These are phyloP conservation scores for Pythium utonaiense DNA, from an alignment of 352 stramenopile species.

Conservation along the genomic window DNA sequence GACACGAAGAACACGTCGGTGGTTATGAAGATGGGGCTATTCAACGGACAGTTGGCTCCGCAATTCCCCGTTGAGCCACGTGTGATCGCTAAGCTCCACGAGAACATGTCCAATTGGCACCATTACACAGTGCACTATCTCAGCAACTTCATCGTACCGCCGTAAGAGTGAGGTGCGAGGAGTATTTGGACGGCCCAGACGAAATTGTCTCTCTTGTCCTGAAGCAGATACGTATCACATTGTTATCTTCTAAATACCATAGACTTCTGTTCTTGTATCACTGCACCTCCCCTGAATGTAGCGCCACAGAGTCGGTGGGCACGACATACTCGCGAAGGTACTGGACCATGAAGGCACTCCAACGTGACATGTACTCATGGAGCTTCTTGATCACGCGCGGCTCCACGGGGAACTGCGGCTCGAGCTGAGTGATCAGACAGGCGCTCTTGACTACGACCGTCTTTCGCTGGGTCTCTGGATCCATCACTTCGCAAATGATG, in stretches of 20 bases:
- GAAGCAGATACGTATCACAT: no score
- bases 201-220: no score
- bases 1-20: not conserved
- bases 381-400: not conserved
- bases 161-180: no score
- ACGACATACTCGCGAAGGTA: slow-evolving; percentile 9
- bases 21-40: not conserved
- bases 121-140: slow-evolving; percentile 1
- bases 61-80: not conserved
- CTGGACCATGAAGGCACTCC: not conserved
- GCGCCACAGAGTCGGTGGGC: no score
- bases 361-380: not conserved
- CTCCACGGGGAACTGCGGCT: not conserved
- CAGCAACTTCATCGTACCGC: not conserved
- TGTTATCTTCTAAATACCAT: no score
- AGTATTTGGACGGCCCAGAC: not conserved
- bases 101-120: not conserved
- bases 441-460: slow-evolving; percentile 1
- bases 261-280: no score
- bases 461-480: not conserved
- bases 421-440: not conserved
- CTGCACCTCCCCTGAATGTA: no score
- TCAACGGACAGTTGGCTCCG: not conserved
- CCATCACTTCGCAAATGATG: not conserved
- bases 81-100: not conserved